These are phyloP conservation scores for Ogataea ganodermae DNA, from an alignment of 805 yeast genomes.

Conservation along the genomic window DNA sequence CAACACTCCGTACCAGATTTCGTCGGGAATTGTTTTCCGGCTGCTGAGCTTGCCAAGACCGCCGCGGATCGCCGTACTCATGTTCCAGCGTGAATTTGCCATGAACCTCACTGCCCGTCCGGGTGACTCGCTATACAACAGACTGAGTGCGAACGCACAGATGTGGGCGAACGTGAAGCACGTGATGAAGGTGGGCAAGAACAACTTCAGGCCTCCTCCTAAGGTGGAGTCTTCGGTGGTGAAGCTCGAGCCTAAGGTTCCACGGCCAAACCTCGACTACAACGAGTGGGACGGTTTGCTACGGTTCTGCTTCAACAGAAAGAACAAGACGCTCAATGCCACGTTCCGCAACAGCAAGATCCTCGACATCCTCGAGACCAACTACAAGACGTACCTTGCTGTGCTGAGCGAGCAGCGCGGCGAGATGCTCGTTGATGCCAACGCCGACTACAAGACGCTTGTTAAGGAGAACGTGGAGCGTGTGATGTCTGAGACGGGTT, in stretches of 20 bases:
- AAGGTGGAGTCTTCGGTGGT: conserved; percentile 97
- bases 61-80: conserved; percentile 90
- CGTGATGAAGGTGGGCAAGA: conserved; percentile 96
- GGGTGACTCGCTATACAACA: conserved; percentile 91
- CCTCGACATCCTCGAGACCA: conserved; percentile 78
- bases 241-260: conserved; percentile 85
- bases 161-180: conserved; percentile 99
- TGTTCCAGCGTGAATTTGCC: conserved; percentile 98
- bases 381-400: conserved; percentile 77
- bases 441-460: conserved; percentile 42
- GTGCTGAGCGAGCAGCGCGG: conserved; percentile 47
- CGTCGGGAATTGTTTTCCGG: conserved; percentile 94
- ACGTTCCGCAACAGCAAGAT: conserved; percentile 86
- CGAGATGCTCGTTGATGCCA: conserved; percentile 46
- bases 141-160: conserved; percentile 94
- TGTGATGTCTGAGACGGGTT: conserved; percentile 78
- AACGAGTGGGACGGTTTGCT: conserved; percentile 97
- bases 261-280: conserved; percentile 92
- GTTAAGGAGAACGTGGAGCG: conserved; percentile 71
- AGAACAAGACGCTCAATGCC: conserved; percentile 89
- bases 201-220: conserved; percentile 97
- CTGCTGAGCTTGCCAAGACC: conserved; percentile 88
- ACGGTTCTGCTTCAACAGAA: conserved; percentile 88
- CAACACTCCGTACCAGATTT: conserved; percentile 96
- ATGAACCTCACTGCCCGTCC: conserved; percentile 91